Evolutionary conservation across 1,139 yeast genomes (phyloP).

Genomic region (Diutina neorugosa): DNA sequence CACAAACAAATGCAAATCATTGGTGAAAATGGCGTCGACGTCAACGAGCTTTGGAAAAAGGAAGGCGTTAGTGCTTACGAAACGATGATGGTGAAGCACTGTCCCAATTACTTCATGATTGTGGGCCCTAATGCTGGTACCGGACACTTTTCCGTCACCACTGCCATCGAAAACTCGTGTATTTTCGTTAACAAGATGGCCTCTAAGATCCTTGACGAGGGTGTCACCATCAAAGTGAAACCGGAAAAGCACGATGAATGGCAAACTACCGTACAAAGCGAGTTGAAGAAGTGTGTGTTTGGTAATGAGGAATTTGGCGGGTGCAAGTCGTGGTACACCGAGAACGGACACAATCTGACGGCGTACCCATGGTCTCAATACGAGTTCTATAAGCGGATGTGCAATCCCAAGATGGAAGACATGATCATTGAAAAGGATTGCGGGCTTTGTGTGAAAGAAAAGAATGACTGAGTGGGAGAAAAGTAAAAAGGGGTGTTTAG

Average conservation of each 20-base stretch:
- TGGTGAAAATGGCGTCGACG: background rate
- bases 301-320: background rate
- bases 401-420: background rate
- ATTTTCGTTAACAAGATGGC: background rate
- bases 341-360: background rate
- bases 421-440: background rate
- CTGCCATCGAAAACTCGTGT: conserved; percentile 3
- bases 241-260: background rate
- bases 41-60: background rate
- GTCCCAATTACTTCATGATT: background rate
- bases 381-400: background rate
- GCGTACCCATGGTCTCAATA: conserved; percentile 2
- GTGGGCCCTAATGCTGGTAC: conserved; percentile 2
- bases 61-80: background rate
- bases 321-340: conserved; percentile 1
- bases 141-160: conserved; percentile 1
- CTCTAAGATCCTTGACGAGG: background rate
- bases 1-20: background rate
- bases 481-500: background rate
- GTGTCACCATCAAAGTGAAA: background rate
- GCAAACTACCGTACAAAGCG: background rate
- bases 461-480: background rate
- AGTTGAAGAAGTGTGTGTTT: background rate
- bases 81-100: background rate
- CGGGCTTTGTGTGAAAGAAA: background rate